Evolutionary conservation across 345 rosid genomes (phyloP), one percentile per base, ranked within the genome.

Genomic region (Salix brachista): DNA sequence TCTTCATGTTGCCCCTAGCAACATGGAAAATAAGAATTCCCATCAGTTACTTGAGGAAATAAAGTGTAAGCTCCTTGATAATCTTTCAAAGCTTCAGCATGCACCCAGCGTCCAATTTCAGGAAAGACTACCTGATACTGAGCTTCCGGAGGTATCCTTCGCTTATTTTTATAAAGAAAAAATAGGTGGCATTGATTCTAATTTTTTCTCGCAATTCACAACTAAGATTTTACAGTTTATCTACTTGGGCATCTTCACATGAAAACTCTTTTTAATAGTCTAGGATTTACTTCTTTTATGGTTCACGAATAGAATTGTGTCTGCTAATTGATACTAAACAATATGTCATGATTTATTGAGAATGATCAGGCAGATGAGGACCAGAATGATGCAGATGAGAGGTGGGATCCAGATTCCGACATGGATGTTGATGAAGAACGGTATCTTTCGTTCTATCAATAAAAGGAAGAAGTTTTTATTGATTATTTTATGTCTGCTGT

Each of bases 101-200:
- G 98, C 99, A 71, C 98, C 99, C 67, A 92, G 99, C 84, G 92
- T 93, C 39, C 98, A 84, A 68, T 96, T 96, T 83, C 96, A 90
- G 82, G 99, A 93, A 84, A 87, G 94, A 73, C 91, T 87, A 41
- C 97, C 98, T 70, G 94, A 92, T 72, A 87, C 97, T 54, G 84
- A 81, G 37, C 58, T 73, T 64, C 80, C 78, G 41, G 84, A 81
- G 80, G 84, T 81, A 74, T 28, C 23, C 6, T 30, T 78, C 39
- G 39, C 60, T 65, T 6, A 19, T 18, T 52, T 52, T 52, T 52
- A 52, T 52, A 2, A 52, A 52, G 58, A 52, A 7, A 21, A 19
- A 52, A 52, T 52, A 7, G 10, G n/a, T 52, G 58, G 8, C 23
- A 7, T 52, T 52, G 58, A 52, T 21, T 52, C n/a, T 52, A 52